These are phyloP conservation scores for Thoreauomyces humboldtii DNA, from an alignment of 192 early-diverging fungal genomes.

Conservation along the genomic window DNA sequence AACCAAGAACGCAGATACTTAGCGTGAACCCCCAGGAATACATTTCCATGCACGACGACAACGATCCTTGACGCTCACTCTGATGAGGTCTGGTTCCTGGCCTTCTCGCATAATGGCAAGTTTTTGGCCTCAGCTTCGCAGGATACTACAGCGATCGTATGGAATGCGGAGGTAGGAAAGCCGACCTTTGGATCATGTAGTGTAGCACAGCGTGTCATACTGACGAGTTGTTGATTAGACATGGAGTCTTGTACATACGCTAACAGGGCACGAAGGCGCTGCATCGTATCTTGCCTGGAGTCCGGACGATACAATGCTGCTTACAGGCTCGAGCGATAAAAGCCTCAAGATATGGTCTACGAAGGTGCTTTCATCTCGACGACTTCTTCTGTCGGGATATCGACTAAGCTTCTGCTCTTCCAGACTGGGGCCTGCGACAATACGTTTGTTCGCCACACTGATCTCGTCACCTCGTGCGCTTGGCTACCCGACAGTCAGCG, in stretches of 20 bases:
- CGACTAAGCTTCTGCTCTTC: no score
- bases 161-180: constrained; percentile 68
- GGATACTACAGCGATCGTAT: constrained; percentile 85
- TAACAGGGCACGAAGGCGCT: constrained; percentile 64
- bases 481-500: constrained; percentile 83
- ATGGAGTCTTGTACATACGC: constrained; percentile 49
- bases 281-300: constrained; percentile 90
- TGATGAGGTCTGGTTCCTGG: constrained; percentile 95
- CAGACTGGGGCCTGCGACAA: constrained; percentile 59
- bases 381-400: no score
- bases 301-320: constrained; percentile 72
- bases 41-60: constrained; percentile 50
- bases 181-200: not conserved
- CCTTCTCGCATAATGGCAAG: constrained; percentile 85
- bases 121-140: constrained; percentile 89
- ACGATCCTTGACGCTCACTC: constrained; percentile 71
- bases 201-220: not conserved
- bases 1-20: no score
- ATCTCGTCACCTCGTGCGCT: constrained; percentile 76
- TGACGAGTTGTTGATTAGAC: constrained; percentile 36
- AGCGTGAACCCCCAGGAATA: constrained; percentile 19
- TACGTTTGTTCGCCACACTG: constrained; percentile 67
- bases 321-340: constrained; percentile 80
- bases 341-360: constrained; percentile 82
- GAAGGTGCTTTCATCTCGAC: constrained; percentile 38